Evolutionary conservation across 1,139 yeast species (phyloP), one percentile per base, ranked within the genome.

Genomic region (Pichia sp.): DNA sequence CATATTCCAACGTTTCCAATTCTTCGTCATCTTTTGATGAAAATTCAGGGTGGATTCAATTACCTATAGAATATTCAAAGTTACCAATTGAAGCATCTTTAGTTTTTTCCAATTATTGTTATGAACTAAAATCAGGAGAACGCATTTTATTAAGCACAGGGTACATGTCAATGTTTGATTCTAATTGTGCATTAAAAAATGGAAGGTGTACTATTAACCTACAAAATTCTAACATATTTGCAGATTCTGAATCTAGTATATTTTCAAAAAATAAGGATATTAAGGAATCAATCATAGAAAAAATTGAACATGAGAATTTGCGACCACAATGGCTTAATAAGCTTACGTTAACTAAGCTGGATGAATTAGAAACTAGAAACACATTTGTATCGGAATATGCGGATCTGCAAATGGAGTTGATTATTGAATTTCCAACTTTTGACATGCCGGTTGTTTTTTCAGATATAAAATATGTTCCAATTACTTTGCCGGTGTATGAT

Each of bases 391-490:
- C 25, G 2, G 24, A 15, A 10, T 14, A 22, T 11, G n/a, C 18
- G 11, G 15, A 31, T 20, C 21, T 28, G 1, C 14, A 24, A 14
- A 25, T 37, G 3, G 35, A 37, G 10, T 15, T 88, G 18, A 75
- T 73, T 49, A 59, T 91, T 22, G 96, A 87, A 50, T 69, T 86
- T 34, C 82, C 84, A 5, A 76, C 77, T 46, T 87, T 84, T 62
- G 93, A 84, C 50, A 66, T 84, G 23, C 95, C 96, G 0, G 74
- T 89, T 2, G 86, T 89, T 0, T 89, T 72, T 59, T 77, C 89
- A 1, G 95, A 86, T 53, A 59, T 66, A 9, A 59, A 64, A 49
- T 67, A 71, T 56, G 56, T 74, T 30, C 52, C 59, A 30, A 46
- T 54, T 34, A 49, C 48, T 56, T 60, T 31, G 63, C 71, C 18